Percentiles rank a stretch among this genome's conserved stretches.
Evolutionary conservation across 2,329 filamentous ascomycete genomes (phyloP).

Genomic region (Eutypella sp.): DNA sequence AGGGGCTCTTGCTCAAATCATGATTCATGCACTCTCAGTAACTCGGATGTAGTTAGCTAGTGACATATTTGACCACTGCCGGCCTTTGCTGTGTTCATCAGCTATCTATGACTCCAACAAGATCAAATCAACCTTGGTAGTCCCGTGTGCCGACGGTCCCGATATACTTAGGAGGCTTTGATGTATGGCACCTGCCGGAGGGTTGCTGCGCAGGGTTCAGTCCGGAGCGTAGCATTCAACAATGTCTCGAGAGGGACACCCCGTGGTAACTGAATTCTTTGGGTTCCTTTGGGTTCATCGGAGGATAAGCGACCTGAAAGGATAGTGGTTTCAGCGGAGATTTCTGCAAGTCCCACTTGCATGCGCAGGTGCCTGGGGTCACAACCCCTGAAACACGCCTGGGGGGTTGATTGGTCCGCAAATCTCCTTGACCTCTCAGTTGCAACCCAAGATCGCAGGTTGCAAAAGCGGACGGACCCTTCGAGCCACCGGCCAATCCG

Average conservation of each 20-base stretch:
- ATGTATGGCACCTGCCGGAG: background rate
- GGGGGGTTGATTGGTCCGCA: background rate
- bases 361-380: background rate
- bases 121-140: background rate
- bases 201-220: background rate
- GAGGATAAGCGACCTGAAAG: background rate
- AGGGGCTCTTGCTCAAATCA: background rate
- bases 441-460: background rate
- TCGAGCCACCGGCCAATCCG: background rate
- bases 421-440: background rate
- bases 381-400: background rate
- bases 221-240: background rate
- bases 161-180: background rate
- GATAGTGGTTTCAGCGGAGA: background rate
- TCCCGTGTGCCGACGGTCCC: background rate
- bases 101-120: too few relatives aligned
- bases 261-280: background rate
- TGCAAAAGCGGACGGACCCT: background rate
- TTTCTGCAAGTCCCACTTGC: background rate
- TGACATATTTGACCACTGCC: background rate
- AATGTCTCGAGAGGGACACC: background rate
- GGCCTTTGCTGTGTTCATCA: background rate
- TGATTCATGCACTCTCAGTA: background rate
- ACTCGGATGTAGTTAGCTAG: background rate
- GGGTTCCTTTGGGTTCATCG: background rate